These are phyloP conservation scores for Hypoxylon sp. DNA, from an alignment of 2,329 filamentous ascomycete species.

Conservation along the genomic window DNA sequence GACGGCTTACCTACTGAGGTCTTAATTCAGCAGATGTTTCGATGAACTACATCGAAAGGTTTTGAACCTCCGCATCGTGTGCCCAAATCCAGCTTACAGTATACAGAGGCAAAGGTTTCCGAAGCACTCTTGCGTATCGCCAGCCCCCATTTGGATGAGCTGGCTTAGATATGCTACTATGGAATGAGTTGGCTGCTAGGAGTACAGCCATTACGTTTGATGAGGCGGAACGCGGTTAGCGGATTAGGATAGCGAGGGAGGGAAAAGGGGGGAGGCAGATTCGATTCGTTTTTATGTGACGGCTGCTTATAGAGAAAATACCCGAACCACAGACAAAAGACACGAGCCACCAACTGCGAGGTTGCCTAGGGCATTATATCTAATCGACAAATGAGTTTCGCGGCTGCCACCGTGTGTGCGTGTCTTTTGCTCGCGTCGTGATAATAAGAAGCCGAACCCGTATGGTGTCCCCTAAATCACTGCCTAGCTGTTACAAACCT, in stretches of 20 bases:
- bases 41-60: background rate
- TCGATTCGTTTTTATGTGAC: conserved; percentile 25
- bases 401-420: conserved; percentile 11
- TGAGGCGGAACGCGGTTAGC: background rate
- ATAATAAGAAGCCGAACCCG: background rate
- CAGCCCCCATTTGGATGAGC: background rate
- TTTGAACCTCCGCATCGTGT: background rate
- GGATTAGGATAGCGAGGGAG: background rate
- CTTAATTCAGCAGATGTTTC: conserved; percentile 5
- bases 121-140: background rate
- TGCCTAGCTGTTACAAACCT: background rate
- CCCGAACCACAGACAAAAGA: conserved; percentile 27
- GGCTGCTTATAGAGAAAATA: conserved; percentile 39
- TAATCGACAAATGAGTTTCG: background rate
- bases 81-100: conserved; percentile 2
- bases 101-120: background rate
- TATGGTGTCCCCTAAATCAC: background rate
- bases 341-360: conserved; percentile 19
- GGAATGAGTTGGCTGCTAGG: conserved; percentile 14
- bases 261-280: background rate
- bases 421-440: background rate
- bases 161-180: conserved; percentile 9
- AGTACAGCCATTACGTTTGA: background rate
- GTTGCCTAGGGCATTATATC: conserved; percentile 14
- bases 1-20: conserved; percentile 9